Percentiles rank a stretch among this genome's conserved stretches.
Evolutionary conservation across 331 rosid species (phyloP).

Genomic region (Rhamnella rubrinervis): DNA sequence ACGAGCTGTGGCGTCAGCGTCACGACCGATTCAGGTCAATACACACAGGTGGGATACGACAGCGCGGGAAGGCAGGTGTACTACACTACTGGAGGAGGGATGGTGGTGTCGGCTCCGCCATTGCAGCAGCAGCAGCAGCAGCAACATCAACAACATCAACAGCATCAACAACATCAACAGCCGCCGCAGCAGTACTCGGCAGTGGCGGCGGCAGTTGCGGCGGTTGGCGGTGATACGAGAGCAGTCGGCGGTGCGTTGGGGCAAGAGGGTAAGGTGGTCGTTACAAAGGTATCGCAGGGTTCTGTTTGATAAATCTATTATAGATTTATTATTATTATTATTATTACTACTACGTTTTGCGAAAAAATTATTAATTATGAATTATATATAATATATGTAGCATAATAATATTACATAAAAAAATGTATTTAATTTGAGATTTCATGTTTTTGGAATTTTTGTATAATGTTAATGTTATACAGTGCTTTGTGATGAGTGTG

Average conservation of each 20-base stretch:
- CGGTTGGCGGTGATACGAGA: conserved; percentile 37
- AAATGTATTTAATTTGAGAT: no score
- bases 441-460: no score
- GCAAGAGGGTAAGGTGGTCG: conserved; percentile 52
- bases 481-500: no score
- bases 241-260: conserved; percentile 37
- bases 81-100: conserved; percentile 53
- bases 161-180: not conserved
- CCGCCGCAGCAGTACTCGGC: conserved; percentile 14
- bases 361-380: no score
- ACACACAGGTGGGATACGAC: conserved; percentile 73
- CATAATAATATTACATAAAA: no score
- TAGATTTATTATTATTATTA: not conserved
- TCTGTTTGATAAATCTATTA: conserved; percentile 33
- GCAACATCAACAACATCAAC: conserved; percentile 19
- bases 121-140: conserved; percentile 9
- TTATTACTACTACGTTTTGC: not conserved
- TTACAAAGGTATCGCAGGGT: conserved; percentile 58
- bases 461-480: no score
- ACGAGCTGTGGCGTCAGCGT: conserved; percentile 22
- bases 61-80: conserved; percentile 76
- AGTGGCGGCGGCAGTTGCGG: conserved; percentile 17
- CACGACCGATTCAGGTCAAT: conserved; percentile 38
- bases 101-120: conserved; percentile 32
- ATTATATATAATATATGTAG: no score